phyloP scores from a whole-genome alignment of 495 filamentous ascomycete genomes.

The Cenococcum geophilum region DNA sequence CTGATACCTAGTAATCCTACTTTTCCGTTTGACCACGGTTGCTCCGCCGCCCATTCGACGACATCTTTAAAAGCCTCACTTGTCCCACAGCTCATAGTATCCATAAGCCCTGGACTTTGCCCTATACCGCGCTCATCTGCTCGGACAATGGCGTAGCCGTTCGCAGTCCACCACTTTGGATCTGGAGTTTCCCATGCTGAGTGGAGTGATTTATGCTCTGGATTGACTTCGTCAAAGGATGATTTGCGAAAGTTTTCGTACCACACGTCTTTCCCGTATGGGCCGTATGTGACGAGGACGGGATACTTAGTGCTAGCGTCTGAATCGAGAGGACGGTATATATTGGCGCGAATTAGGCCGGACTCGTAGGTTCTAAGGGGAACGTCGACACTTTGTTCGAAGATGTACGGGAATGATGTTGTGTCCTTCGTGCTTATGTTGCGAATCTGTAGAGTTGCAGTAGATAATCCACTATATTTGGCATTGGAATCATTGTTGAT shows the following conservation, averaged over 20 bases:
- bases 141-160: constrained; percentile 56
- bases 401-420: constrained; percentile 35
- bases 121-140: constrained; percentile 56
- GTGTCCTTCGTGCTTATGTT: constrained; percentile 38
- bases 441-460: not conserved
- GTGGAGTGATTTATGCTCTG: constrained; percentile 42
- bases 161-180: constrained; percentile 55
- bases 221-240: constrained; percentile 45
- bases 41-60: constrained; percentile 58
- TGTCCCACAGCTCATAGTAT: constrained; percentile 56
- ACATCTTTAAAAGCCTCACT: constrained; percentile 56
- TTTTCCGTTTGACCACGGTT: constrained; percentile 56
- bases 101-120: constrained; percentile 52
- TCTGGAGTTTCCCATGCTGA: constrained; percentile 63
- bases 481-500: no score
- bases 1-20: constrained; percentile 57
- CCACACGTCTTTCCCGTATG: constrained; percentile 60
- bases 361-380: constrained; percentile 23
- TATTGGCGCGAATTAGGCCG: constrained; percentile 31
- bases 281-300: constrained; percentile 53
- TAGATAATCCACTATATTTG: no score
- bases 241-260: constrained; percentile 46
- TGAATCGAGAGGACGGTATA: constrained; percentile 33
- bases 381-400: constrained; percentile 40
- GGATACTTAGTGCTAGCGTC: constrained; percentile 35